Evolutionary conservation across 169 alveolate genomes (phyloP), one percentile per base, ranked within the genome.

Genomic region (Neospora caninum): DNA sequence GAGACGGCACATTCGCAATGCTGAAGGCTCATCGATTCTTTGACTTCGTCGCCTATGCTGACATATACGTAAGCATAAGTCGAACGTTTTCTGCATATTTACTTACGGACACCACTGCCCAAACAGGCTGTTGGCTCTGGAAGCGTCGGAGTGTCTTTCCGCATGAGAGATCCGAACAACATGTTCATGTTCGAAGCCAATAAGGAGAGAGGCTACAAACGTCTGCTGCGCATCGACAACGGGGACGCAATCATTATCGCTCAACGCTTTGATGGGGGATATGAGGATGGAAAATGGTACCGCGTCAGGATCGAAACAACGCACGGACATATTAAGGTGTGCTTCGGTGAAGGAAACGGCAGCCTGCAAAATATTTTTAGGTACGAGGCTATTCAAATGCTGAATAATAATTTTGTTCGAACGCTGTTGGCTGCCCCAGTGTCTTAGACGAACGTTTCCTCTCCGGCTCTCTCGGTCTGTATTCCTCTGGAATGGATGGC

Each of bases 391-490:
- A 43, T 31, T 0, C n/a, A 9, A 1, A 29, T 82, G 53, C 89
- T 39, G 89, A 39, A 41, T 29, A 16, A 38, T 0, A 41, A 20
- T 42, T 82, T n/a, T 41, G 25, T 73, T 73, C n/a, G 25, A 34
- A 18, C 2, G 20, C 7, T 7, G 34, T 73, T 36, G 49, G 20
- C n/a, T 34, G 54, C 22, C 49, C 88, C 86, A 93, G 95, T 36
- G 96, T 91, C 16, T 84, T 95, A 22, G 97, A 96, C 78, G 97
- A 96, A 78, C 94, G 95, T 13, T 87, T 96, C 64, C 92, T 96
- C 41, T 95, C 96, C 80, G 97, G 97, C n/a, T 86, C 97, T n/a
- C 88, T 95, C 49, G 97, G 95, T 0, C 91, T 96, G 78, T 93
- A 87, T 73, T 87, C 93, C 31, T 94, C 96, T 34, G 97, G 97